Base-by-base conservation (phyloP, 208 protist genomes). In the Trypanosoma caninum region DNA sequence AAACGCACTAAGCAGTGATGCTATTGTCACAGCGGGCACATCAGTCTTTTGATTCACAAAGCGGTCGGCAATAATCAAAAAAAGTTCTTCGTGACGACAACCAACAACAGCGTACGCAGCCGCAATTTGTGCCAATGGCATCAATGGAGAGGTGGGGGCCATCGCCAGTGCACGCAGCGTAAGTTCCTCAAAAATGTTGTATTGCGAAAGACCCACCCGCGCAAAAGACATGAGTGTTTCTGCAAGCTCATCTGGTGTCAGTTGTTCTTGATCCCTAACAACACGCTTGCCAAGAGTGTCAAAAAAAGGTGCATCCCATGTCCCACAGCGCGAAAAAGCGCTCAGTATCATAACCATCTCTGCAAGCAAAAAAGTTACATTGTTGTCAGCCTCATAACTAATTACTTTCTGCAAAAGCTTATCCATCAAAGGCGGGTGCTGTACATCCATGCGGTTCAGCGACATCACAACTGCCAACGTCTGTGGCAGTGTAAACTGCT, bases 11-110 rank as follows among this genome's bases (percentile, higher is more conserved):
- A 95, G 72, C 9, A 95, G 65, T 45, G 70, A 66, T 16, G 84
- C 80, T 18, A 93, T 89, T 2, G 76, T 86, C 2, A 86, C 69
- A 9, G 85, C 82, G 0, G 85, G 72, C 34, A 88, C 76, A 16
- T 82, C 70, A 23, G 78, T 46, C 56, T 84, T 82, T 61, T 69
- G 69, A 27, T 69, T 75, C 6, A 88, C 30, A 30, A 63, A 55
- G n/a, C 88, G 76, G 42, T 94, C 82, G 0, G 88, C 81, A 25
- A 87, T 57, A 33, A 91, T 52, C n/a, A 72, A 66, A 56, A 92
- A 92, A 14, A 94, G 74, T 59, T 94, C 88, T 28, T 70, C 71
- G 47, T 85, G 69, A 20, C 65, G 52, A 1, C 66, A 72, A 0
- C 60, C 54, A 9, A 72, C 62, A 14, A 59, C 54, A 10, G 82